These are phyloP conservation scores for Trichophaea hybrida DNA, from an alignment of 2,329 filamentous ascomycete species.

Conservation along the genomic window DNA sequence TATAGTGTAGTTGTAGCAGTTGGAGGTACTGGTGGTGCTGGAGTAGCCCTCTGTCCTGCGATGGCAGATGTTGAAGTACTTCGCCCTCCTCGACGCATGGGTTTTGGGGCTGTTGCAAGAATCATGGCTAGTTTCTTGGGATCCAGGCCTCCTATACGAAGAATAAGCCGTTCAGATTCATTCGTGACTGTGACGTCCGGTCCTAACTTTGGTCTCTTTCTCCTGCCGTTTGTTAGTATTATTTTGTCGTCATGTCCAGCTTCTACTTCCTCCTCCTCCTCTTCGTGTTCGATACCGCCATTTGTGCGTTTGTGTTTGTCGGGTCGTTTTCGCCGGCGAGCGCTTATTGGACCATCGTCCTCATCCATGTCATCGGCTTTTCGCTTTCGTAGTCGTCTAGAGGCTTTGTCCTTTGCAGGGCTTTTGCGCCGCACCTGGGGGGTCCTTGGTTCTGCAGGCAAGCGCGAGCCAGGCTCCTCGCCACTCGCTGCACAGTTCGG, in stretches of 20 bases:
- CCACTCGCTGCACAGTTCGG: conserved; percentile 38
- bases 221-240: neutral
- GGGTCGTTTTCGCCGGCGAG: conserved; percentile 29
- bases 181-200: neutral
- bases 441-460: conserved; percentile 5
- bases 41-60: neutral
- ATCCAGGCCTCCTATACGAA: conserved; percentile 8
- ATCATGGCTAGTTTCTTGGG: conserved; percentile 2
- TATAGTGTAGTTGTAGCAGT: neutral
- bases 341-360: conserved; percentile 17
- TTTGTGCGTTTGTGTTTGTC: neutral
- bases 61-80: neutral
- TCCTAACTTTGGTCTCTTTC: neutral
- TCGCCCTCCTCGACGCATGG: neutral
- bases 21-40: neutral
- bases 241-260: conserved; percentile 3
- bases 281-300: neutral
- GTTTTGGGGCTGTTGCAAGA: neutral
- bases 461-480: conserved; percentile 31
- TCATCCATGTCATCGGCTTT: conserved; percentile 26
- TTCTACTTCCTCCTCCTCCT: conserved; percentile 26
- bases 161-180: neutral
- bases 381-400: conserved; percentile 23
- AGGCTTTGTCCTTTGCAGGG: conserved; percentile 28
- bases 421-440: conserved; percentile 7